Conservation (phyloP, 257 asterid species). For the Solanum lycopersicoides region DNA sequence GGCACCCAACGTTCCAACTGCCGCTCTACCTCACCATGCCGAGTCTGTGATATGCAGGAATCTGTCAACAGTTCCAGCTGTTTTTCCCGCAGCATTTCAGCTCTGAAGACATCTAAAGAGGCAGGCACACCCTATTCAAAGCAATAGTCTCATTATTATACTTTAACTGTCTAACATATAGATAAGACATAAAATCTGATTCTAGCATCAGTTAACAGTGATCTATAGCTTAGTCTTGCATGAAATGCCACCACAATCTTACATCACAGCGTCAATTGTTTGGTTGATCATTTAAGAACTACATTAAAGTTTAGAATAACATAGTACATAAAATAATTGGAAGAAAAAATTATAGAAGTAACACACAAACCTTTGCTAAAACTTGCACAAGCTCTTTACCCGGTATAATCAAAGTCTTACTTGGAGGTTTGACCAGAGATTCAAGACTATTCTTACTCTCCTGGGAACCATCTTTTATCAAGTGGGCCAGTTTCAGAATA, state of each 20-base stretch:
- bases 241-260: neutral
- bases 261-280: neutral
- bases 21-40: slow-evolving; percentile 52
- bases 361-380: slow-evolving; percentile 64
- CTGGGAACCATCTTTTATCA: slow-evolving; percentile 59
- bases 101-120: slow-evolving; percentile 46
- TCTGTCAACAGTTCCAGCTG: slow-evolving; percentile 83
- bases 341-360: neutral
- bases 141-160: neutral
- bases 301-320: neutral
- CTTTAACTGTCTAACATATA: neutral
- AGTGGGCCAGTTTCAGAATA: slow-evolving; percentile 81
- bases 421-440: slow-evolving; percentile 40
- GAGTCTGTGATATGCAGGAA: slow-evolving; percentile 78
- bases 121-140: slow-evolving; percentile 68
- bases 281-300: neutral
- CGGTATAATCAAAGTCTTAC: slow-evolving; percentile 58
- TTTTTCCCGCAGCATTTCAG: slow-evolving; percentile 55
- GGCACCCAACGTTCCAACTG: slow-evolving; percentile 95
- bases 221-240: neutral
- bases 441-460: slow-evolving; percentile 41
- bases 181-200: neutral
- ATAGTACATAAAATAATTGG: neutral
- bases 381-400: slow-evolving; percentile 86
- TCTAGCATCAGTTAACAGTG: neutral